Conservation (phyloP, 257 asterid genomes). For the Striga asiatica region DNA sequence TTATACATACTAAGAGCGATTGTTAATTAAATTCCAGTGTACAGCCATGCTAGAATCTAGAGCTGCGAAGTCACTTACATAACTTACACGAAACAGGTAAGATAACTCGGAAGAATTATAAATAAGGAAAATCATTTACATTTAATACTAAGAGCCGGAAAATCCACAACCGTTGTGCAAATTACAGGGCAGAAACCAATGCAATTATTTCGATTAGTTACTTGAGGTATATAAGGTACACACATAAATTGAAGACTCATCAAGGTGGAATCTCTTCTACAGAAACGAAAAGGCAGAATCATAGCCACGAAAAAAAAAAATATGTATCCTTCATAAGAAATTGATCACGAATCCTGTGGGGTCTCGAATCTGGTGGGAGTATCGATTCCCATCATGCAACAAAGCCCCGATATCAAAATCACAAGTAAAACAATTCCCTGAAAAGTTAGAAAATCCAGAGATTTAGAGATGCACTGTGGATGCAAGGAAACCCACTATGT, state of each 20-base stretch:
- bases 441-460: slow-evolving; percentile 13
- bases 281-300: slow-evolving; percentile 17
- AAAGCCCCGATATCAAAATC: slow-evolving; percentile 87
- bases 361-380: slow-evolving; percentile 94
- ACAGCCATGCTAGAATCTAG: too few relatives aligned
- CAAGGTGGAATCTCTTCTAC: slow-evolving; percentile 15
- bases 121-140: too few relatives aligned
- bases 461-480: slow-evolving; percentile 5
- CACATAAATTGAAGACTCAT: too few relatives aligned
- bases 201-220: slow-evolving; percentile 19
- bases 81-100: too few relatives aligned
- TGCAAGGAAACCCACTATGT: background rate
- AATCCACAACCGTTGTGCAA: too few relatives aligned
- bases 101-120: too few relatives aligned
- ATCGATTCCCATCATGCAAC: slow-evolving; percentile 98
- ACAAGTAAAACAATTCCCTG: slow-evolving; percentile 86
- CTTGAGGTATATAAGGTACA: slow-evolving; percentile 6
- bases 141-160: too few relatives aligned
- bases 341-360: slow-evolving; percentile 66
- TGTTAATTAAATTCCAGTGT: too few relatives aligned
- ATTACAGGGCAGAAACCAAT: too few relatives aligned
- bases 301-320: slow-evolving; percentile 15
- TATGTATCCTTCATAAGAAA: slow-evolving; percentile 9
- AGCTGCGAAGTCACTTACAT: too few relatives aligned
- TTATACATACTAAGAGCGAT: too few relatives aligned